Conservation (phyloP, 805 yeast genomes). For the Saccharomycopsis sp. region DNA sequence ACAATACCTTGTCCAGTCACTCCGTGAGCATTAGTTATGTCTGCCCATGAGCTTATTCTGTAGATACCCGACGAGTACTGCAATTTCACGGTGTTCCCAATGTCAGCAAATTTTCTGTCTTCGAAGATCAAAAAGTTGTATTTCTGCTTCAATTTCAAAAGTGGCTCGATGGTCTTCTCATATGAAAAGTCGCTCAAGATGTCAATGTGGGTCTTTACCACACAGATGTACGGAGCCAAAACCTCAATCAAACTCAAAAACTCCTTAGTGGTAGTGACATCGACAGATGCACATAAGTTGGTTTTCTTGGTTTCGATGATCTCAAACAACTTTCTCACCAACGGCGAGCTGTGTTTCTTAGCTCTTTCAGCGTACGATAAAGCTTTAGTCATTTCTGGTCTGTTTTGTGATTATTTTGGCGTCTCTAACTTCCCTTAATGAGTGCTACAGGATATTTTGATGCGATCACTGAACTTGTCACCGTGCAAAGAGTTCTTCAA, state of each 20-base stretch:
- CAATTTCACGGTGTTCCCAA: constrained; percentile 93
- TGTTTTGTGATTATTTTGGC: not conserved
- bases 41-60: constrained; percentile 90
- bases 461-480: not conserved
- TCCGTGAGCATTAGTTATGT: constrained; percentile 96
- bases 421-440: not conserved
- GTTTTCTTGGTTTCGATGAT: constrained; percentile 77
- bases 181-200: constrained; percentile 82
- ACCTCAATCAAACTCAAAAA: constrained; percentile 64
- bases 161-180: constrained; percentile 72
- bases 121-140: constrained; percentile 90
- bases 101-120: constrained; percentile 97
- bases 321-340: constrained; percentile 65
- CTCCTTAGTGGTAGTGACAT: constrained; percentile 75
- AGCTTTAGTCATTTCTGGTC: not conserved
- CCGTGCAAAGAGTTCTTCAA: too few species aligned
- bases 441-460: not conserved
- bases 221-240: constrained; percentile 86
- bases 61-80: constrained; percentile 90
- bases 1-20: constrained; percentile 95
- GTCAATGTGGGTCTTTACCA: constrained; percentile 92
- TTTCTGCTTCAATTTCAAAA: constrained; percentile 64
- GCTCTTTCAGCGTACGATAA: constrained; percentile 64
- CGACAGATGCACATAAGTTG: constrained; percentile 91
- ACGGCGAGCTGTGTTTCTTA: constrained; percentile 60